Evolutionary conservation across 192 early-diverging fungal genomes (phyloP), one percentile per base, ranked within the genome.

Genomic region (Umbelopsis isabellina): DNA sequence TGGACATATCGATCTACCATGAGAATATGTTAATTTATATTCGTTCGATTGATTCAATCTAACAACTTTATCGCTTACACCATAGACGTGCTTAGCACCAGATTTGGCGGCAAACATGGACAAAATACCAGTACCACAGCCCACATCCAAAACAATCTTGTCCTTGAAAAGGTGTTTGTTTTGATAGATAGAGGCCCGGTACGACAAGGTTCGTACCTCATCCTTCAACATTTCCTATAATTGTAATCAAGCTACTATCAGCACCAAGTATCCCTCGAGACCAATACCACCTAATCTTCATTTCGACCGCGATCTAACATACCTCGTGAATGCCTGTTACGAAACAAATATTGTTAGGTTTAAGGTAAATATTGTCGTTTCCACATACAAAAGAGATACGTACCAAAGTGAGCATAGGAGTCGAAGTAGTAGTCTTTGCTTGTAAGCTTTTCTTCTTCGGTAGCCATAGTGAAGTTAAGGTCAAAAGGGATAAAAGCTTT

Each of bases 31-130:
- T 16, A 61, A 25, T 4, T 9, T 30, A 7, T 7, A 8, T 12
- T 75, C 49, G 22, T 58, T 58, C 44, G 10, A 53, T 55, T 12
- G n/a, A 50, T 25, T 7, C 45, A 13, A n/a, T 9, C 4, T 7
- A 25, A 13, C 13, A 12, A 50, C 0, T 10, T 20, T 33, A 33
- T 23, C 30, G 66, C 74, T 72, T 74, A 97, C 95, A 71, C 94
- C 95, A 80, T 94, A 93, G 41, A 97, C 95, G 68, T 89, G 86
- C 83, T 94, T 93, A 46, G 98, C 98, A 18, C 98, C 98, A 51
- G 97, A 93, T 80, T 94, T 95, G n/a, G 98, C 95, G 18, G 98
- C 98, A 85, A 99, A 99, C 97, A 99, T 98, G 76, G 92, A 94
- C 49, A 98, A 85, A 72, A 98, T 98, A 70, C 98, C 95, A 23